Evolutionary conservation across 495 filamentous ascomycete genomes (phyloP).

Genomic region (Bryoglossum gracile): DNA sequence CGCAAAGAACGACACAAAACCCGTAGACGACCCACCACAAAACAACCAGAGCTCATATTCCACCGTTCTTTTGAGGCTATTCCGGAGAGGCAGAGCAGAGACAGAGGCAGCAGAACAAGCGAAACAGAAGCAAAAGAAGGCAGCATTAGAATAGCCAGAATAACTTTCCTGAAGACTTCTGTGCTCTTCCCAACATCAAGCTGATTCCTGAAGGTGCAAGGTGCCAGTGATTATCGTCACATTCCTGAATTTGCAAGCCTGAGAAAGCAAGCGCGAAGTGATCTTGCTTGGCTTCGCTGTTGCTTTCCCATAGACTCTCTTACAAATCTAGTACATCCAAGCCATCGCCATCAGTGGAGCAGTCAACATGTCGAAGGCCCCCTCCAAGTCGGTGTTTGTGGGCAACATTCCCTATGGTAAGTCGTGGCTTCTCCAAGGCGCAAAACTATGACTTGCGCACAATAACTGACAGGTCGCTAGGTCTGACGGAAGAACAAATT

Average conservation of each 20-base stretch:
- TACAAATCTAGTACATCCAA: no score
- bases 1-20: no score
- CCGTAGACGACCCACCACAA: no score
- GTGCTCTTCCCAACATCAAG: constrained; percentile 21
- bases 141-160: constrained; percentile 28
- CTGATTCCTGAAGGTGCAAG: constrained; percentile 21
- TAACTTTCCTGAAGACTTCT: constrained; percentile 27
- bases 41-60: no score
- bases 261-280: constrained; percentile 10
- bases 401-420: constrained; percentile 75
- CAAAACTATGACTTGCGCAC: constrained; percentile 19
- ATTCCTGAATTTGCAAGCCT: constrained; percentile 18
- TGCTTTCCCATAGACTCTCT: no score
- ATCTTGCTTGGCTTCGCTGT: constrained; percentile 8
- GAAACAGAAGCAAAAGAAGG: constrained; percentile 4
- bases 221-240: constrained; percentile 20
- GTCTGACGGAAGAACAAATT: constrained; percentile 91
- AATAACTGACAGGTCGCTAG: constrained; percentile 27
- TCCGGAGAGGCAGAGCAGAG: no score
- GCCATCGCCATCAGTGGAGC: no score
- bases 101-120: no score
- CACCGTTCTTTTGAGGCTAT: no score
- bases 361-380: constrained; percentile 45
- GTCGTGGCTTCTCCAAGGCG: background rate
- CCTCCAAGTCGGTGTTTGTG: constrained; percentile 64